A percentile compares a stretch with the other conserved stretches of the same genome.
Conservation (phyloP, 2,329 filamentous ascomycete genomes). For the Aspergillus fructus region DNA sequence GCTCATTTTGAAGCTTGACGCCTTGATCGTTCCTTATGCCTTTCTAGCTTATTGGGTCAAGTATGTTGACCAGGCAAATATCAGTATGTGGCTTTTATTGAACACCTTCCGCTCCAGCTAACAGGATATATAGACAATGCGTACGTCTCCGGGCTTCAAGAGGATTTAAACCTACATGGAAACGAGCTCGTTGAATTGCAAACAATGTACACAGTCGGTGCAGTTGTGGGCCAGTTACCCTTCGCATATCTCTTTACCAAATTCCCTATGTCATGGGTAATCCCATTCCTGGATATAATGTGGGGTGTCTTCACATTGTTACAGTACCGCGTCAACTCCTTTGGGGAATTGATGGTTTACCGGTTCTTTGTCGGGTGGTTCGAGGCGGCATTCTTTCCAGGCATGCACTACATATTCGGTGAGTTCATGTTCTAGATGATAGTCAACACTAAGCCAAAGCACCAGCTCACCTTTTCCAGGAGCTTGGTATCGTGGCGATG, state of each 20-base stretch:
- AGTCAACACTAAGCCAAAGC: background rate
- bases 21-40: constrained; percentile 57
- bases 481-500: constrained; percentile 52
- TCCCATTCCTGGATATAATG: constrained; percentile 52
- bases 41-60: constrained; percentile 58
- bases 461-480: constrained; percentile 14
- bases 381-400: constrained; percentile 46
- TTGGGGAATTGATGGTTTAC: constrained; percentile 53
- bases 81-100: constrained; percentile 41
- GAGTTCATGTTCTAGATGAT: background rate
- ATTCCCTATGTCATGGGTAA: constrained; percentile 49
- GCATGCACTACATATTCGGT: constrained; percentile 39
- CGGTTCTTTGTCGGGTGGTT: constrained; percentile 57
- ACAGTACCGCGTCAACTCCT: constrained; percentile 52
- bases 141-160: constrained; percentile 55
- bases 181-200: constrained; percentile 58
- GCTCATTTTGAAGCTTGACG: constrained; percentile 57
- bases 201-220: constrained; percentile 53
- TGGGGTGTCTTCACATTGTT: constrained; percentile 60
- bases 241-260: constrained; percentile 53
- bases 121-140: constrained; percentile 47
- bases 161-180: constrained; percentile 52
- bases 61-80: constrained; percentile 56
- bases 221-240: constrained; percentile 53
- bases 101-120: background rate